Percentiles rank a stretch among this genome's conserved stretches.
Conservation (phyloP, 768 basidiomycete genomes). For the Boletus rex-veris region DNA sequence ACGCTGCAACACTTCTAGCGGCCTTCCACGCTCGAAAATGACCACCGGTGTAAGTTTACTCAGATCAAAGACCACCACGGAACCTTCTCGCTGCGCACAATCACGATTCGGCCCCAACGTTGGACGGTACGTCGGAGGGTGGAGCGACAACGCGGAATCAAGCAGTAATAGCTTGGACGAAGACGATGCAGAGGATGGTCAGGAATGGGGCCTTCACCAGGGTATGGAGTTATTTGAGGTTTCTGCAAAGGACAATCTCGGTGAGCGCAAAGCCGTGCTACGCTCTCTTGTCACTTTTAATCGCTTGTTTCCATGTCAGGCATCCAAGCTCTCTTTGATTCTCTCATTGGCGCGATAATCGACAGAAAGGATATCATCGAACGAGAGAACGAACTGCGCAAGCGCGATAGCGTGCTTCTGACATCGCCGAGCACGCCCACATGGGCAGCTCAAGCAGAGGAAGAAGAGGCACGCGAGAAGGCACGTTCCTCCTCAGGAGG, state of each 20-base stretch:
- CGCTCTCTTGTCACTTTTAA: conserved; percentile 12
- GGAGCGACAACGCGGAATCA: conserved; percentile 55
- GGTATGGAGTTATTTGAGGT: conserved; percentile 90
- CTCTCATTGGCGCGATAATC: conserved; percentile 79
- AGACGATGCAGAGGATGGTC: conserved; percentile 51
- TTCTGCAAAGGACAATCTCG: conserved; percentile 83
- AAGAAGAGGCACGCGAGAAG: conserved; percentile 66
- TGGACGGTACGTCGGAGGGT: conserved; percentile 47
- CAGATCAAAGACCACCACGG: conserved; percentile 29
- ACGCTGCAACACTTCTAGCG: conserved; percentile 49
- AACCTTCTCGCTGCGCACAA: conserved; percentile 43
- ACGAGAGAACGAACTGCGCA: conserved; percentile 72
- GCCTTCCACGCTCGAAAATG: conserved; percentile 50
- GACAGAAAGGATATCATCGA: conserved; percentile 75
- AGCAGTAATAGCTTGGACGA: conserved; percentile 67
- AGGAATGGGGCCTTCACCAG: conserved; percentile 75
- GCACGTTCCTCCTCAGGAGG: conserved; percentile 42
- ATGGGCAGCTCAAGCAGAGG: conserved; percentile 79
- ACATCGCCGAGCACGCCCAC: conserved; percentile 58
- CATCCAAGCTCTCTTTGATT: conserved; percentile 74
- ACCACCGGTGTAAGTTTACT: conserved; percentile 34
- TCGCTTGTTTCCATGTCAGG: conserved; percentile 42
- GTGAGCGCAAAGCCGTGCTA: conserved; percentile 36
- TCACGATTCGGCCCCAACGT: conserved; percentile 59
- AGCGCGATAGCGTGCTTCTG: conserved; percentile 81